Evolutionary conservation across 2,329 filamentous ascomycete genomes (phyloP), one percentile per base, ranked within the genome.

Genomic region (Ophiostoma montium): DNA sequence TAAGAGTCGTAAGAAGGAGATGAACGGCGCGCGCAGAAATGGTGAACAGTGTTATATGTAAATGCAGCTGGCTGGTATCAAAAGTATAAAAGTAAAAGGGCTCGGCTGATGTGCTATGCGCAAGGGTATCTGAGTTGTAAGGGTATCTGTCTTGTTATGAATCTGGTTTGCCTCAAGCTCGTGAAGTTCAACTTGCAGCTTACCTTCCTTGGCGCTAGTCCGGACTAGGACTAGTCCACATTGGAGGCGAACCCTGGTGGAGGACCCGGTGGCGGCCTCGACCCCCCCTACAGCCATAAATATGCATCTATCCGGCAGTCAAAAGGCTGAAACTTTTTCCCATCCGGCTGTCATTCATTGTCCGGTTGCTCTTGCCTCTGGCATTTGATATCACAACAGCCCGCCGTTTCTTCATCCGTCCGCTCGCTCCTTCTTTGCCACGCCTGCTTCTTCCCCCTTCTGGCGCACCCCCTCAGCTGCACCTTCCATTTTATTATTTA

Each of bases 301-400:
- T 16, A 8, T 19, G 23, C 39, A 9, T 13, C 8, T n/a, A 42
- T 23, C 23, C 21, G 39, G 39, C 3, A 16, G 15, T 42, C 23
- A 13, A 41, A 50, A 52, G 54, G 54, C 54, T 52, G 52, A 55
- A 55, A 49, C 50, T 54, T 55, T 55, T 55, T 38, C 54, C 52
- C 51, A 36, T 53, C 52, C 51, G 49, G 47, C 48, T 52, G 39
- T 50, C n/a, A 35, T 42, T 41, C 38, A 30, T 27, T 49, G 36
- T 15, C 32, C 15, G 39, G 27, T 36, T 30, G 49, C 46, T 38
- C 38, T 32, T 39, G 35, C n/a, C 33, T 43, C 32, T 39, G 36
- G 18, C 16, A 13, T 35, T 35, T 35, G 35, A 21, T 47, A 45
- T 43, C 42, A 12, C 47, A 39, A 5, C 16, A 11, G 33, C 43